These are phyloP conservation scores for Pistacia vera DNA, from an alignment of 345 rosid species.

Conservation along the genomic window DNA sequence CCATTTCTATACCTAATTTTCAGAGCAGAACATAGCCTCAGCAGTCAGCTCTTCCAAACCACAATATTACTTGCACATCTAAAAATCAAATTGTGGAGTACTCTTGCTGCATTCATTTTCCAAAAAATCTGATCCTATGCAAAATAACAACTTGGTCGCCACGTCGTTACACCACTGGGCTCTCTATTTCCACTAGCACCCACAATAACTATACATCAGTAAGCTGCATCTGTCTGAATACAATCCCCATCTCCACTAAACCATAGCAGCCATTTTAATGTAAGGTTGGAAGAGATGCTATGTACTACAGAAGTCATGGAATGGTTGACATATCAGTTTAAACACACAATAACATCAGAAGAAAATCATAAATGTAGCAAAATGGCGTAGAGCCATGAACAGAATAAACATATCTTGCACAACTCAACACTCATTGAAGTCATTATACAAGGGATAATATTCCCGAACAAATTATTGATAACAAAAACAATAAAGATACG, in stretches of 20 bases:
- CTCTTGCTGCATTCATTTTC: constrained; percentile 21
- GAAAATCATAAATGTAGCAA: background rate
- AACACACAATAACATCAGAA: background rate
- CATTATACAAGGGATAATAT: background rate
- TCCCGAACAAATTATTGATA: background rate
- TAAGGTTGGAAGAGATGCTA: background rate
- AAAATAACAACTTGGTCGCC: constrained; percentile 12
- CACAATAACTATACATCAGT: constrained; percentile 11
- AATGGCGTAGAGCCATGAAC: background rate
- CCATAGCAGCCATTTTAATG: background rate
- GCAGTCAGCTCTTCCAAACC: constrained; percentile 13
- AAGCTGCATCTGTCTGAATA: background rate
- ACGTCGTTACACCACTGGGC: constrained; percentile 10
- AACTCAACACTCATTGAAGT: background rate
- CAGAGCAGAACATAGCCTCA: background rate
- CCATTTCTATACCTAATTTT: constrained; percentile 11
- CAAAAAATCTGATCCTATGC: constrained; percentile 24
- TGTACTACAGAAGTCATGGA: background rate
- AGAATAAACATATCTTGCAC: background rate
- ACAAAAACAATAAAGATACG: background rate
- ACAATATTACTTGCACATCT: constrained; percentile 14
- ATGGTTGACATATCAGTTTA: background rate
- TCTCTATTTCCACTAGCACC: constrained; percentile 12
- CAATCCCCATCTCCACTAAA: background rate
- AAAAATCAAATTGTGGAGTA: constrained; percentile 6